Evolutionary conservation across 1,284 basidiomycete species (phyloP).

Genomic region (Ustilago vetiveriae): DNA sequence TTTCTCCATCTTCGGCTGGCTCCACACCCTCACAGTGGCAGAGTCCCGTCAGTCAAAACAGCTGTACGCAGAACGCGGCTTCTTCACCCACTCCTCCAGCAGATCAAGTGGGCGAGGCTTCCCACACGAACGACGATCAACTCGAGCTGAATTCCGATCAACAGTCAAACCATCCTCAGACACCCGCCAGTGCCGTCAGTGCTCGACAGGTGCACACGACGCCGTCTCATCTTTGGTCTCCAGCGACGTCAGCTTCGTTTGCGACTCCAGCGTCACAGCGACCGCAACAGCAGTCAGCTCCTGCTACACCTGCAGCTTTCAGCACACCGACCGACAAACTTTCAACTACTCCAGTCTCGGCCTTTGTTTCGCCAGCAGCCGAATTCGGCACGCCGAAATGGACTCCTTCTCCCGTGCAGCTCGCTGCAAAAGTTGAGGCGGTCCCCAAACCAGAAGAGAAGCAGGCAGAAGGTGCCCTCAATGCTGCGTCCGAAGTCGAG

Average conservation of each 20-base stretch:
- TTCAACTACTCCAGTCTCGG: background rate
- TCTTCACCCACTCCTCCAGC: background rate
- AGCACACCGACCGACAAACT: background rate
- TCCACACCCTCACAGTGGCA: constrained; percentile 16
- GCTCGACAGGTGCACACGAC: background rate
- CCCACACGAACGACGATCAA: background rate
- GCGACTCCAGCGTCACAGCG: constrained; percentile 20
- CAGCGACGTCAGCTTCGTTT: constrained; percentile 20
- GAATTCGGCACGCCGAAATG: constrained; percentile 26
- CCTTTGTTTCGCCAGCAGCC: background rate
- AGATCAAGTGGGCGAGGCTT: too few relatives aligned
- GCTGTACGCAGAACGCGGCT: background rate
- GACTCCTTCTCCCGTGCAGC: constrained; percentile 2
- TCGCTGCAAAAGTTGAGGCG: background rate
- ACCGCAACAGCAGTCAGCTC: background rate
- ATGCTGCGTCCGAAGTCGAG: background rate
- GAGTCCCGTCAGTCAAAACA: constrained; percentile 13
- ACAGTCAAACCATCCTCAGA: background rate
- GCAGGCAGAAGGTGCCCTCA: too few relatives aligned
- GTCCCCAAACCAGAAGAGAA: too few relatives aligned
- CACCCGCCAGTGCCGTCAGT: background rate
- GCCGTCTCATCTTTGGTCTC: constrained; percentile 20
- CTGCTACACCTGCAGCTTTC: background rate
- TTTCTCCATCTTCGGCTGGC: constrained; percentile 15
- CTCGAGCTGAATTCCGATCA: background rate